Conservation (phyloP, 306 rosid genomes). For the Rosa multiflora region DNA sequence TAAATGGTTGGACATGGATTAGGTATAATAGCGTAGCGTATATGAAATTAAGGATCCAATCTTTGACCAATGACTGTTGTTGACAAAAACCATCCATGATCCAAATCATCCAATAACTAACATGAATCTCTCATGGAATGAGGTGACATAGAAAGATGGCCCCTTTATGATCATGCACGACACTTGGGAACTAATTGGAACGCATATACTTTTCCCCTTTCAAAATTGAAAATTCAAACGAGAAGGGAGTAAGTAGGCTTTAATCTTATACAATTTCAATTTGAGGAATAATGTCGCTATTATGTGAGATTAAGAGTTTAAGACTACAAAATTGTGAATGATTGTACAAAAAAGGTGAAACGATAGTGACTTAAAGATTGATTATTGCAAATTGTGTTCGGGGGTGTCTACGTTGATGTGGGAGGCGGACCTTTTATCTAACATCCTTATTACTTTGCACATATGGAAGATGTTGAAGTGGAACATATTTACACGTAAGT, state of each 20-base stretch:
- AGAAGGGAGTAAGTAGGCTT: not conserved
- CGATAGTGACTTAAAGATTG: not conserved
- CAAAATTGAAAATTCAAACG: not conserved
- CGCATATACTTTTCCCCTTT: not conserved
- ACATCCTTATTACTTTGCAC: not conserved
- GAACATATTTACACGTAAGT: not conserved
- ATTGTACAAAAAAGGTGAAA: not conserved
- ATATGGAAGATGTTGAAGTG: not conserved
- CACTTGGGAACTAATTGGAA: not conserved
- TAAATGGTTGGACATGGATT: not conserved
- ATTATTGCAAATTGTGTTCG: not conserved
- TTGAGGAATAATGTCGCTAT: not conserved
- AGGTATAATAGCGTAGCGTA: not conserved
- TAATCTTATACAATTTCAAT: not conserved
- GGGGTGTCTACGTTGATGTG: not conserved
- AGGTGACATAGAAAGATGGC: not conserved
- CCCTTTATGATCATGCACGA: not conserved
- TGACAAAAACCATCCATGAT: not conserved
- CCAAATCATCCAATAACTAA: not conserved
- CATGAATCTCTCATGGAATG: not conserved
- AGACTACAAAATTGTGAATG: not conserved
- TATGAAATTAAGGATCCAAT: not conserved
- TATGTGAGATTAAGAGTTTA: not conserved
- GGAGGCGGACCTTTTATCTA: not conserved
- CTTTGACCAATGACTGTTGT: not conserved